Evolutionary conservation across 2,329 filamentous ascomycete species (phyloP).

Genomic region (Ascochyta clinopodiicola): DNA sequence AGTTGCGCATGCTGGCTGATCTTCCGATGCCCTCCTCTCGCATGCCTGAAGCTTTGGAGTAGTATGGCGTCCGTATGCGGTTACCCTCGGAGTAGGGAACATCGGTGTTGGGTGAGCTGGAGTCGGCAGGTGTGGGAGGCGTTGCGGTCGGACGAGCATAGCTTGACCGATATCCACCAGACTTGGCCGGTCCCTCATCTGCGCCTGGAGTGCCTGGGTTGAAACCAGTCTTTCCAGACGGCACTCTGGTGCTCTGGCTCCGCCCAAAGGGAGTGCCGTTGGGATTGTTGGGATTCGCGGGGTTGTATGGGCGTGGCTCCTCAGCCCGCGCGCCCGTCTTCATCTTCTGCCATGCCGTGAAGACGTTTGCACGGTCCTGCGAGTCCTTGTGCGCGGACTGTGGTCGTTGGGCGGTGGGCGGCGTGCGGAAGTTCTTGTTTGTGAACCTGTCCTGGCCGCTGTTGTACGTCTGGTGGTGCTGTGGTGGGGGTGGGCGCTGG

Average conservation of each 20-base stretch:
- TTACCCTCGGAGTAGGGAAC: conserved; percentile 54
- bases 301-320: conserved; percentile 33
- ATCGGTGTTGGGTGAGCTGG: conserved; percentile 30
- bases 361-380: conserved; percentile 52
- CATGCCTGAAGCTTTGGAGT: conserved; percentile 59
- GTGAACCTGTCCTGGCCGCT: conserved; percentile 55
- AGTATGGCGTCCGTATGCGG: conserved; percentile 62
- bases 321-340: conserved; percentile 43
- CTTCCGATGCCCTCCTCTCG: conserved; percentile 61
- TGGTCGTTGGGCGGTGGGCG: conserved; percentile 43
- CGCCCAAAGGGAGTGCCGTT: conserved; percentile 49
- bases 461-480: conserved; percentile 39
- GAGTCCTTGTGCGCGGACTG: conserved; percentile 45
- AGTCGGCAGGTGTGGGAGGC: conserved; percentile 26
- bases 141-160: conserved; percentile 44
- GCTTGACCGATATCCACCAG: conserved; percentile 52
- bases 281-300: conserved; percentile 35
- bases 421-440: conserved; percentile 49
- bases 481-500: conserved; percentile 35
- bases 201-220: conserved; percentile 64
- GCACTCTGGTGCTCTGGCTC: conserved; percentile 51
- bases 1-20: conserved; percentile 61
- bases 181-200: conserved; percentile 65
- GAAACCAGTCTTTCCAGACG: conserved; percentile 63
- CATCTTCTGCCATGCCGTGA: conserved; percentile 59